These are phyloP conservation scores for Fusarium humuli DNA, from an alignment of 2,329 filamentous ascomycete genomes.

Conservation along the genomic window DNA sequence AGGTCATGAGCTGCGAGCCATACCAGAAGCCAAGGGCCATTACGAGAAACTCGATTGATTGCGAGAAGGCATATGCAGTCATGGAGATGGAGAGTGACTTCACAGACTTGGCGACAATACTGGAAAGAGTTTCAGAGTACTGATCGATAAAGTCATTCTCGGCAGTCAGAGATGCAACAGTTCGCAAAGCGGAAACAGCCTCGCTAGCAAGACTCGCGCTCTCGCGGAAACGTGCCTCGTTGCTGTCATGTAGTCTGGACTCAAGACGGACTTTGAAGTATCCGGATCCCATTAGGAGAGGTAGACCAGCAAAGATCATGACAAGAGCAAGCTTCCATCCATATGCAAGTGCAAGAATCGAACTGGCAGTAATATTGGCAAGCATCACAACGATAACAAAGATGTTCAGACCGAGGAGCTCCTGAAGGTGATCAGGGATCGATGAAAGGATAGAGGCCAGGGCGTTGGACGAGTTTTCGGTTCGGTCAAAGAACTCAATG, in stretches of 20 bases:
- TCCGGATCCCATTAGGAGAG: constrained; percentile 55
- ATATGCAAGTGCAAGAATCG: constrained; percentile 54
- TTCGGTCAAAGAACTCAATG: constrained; percentile 54
- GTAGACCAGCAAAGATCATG: constrained; percentile 55
- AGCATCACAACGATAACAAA: constrained; percentile 56
- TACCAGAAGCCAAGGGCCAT: constrained; percentile 54
- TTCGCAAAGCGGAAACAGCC: constrained; percentile 58
- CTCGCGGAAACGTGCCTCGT: constrained; percentile 51
- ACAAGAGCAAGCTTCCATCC: constrained; percentile 61
- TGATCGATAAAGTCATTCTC: constrained; percentile 51
- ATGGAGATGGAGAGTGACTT: constrained; percentile 19
- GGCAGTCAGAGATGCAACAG: constrained; percentile 55
- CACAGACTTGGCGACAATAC: constrained; percentile 36
- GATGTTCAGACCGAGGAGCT: constrained; percentile 59
- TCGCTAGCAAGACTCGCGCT: constrained; percentile 61
- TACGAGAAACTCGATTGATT: constrained; percentile 49
- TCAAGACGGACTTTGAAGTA: constrained; percentile 59
- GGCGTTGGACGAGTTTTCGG: constrained; percentile 51
- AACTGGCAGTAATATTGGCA: constrained; percentile 54
- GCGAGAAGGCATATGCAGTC: constrained; percentile 33
- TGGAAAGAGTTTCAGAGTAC: constrained; percentile 51
- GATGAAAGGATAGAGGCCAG: constrained; percentile 49
- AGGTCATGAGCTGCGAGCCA: constrained; percentile 30
- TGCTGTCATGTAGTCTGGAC: constrained; percentile 52
- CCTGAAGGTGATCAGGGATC: constrained; percentile 56